These are phyloP conservation scores for Mallotus japonicus DNA, from an alignment of 441 rosid species.

Conservation along the genomic window DNA sequence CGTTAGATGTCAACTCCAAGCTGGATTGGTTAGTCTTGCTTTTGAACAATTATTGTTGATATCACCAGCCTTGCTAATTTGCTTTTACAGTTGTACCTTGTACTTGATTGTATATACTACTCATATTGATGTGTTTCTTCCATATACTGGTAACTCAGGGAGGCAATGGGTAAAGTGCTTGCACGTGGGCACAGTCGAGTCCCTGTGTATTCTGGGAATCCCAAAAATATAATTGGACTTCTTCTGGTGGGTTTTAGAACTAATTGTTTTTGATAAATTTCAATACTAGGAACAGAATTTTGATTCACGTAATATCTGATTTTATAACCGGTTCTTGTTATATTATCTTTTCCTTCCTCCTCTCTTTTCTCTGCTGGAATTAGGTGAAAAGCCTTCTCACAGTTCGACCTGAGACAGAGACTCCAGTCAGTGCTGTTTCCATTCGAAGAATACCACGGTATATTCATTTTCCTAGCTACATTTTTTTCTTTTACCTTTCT, in stretches of 20 bases:
- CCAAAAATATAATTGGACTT: conserved; percentile 84
- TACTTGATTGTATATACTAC: background rate
- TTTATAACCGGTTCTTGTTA: conserved; percentile 5
- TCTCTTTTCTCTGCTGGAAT: background rate
- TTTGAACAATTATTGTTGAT: conserved; percentile 7
- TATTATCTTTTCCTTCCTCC: background rate
- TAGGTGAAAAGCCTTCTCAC: conserved; percentile 97
- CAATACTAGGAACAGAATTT: background rate
- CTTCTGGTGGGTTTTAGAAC: conserved; percentile 59
- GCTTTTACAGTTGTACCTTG: background rate
- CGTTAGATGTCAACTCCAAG: conserved; percentile 89
- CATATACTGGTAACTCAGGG: conserved; percentile 51
- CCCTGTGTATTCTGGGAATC: conserved; percentile 88
- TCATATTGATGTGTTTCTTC: conserved; percentile 14
- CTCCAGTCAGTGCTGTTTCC: conserved; percentile 92
- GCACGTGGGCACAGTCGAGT: conserved; percentile 97
- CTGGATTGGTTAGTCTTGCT: conserved; percentile 72
- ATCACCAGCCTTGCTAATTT: background rate
- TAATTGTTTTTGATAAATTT: conserved; percentile 12
- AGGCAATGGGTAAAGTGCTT: conserved; percentile 94
- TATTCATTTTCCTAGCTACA: background rate
- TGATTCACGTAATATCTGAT: conserved; percentile 14
- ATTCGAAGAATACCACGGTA: conserved; percentile 93
- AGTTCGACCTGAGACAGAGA: conserved; percentile 95
- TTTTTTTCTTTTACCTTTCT: background rate